Percentiles rank a stretch among this genome's conserved stretches.
Conservation (phyloP, 345 rosid species). For the Sonneratia caseolaris region DNA sequence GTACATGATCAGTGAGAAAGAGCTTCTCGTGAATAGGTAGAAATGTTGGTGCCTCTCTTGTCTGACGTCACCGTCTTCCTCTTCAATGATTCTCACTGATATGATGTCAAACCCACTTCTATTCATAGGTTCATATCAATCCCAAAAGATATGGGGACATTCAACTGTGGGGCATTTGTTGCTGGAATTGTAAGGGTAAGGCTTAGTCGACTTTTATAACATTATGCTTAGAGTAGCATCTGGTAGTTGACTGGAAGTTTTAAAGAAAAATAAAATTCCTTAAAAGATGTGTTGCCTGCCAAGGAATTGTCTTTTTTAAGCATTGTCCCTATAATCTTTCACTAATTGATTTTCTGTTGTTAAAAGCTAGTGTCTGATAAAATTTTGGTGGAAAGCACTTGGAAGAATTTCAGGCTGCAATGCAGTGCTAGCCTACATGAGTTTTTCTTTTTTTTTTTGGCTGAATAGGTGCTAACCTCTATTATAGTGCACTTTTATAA, state of each 20-base stretch:
- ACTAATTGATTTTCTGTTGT: not conserved
- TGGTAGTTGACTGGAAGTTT: not conserved
- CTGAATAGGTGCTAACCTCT: not conserved
- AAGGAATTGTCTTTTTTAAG: not conserved
- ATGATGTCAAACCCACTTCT: not conserved
- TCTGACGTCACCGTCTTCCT: not conserved
- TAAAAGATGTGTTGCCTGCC: not conserved
- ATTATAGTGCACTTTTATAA: not conserved
- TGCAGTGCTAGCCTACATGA: not conserved
- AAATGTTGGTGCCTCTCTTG: not conserved
- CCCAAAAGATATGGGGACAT: slow-evolving; percentile 98
- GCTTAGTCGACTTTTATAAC: not conserved
- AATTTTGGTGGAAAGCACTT: not conserved
- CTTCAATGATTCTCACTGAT: not conserved
- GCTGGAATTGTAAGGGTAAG: slow-evolving; percentile 95
- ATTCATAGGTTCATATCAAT: slow-evolving; percentile 72
- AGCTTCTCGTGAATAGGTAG: slow-evolving; percentile 90
- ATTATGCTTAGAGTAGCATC: not conserved
- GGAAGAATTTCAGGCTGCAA: not conserved
- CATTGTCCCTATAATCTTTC: not conserved
- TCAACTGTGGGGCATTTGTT: slow-evolving; percentile 98
- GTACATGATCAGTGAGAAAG: slow-evolving; percentile 99
- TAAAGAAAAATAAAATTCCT: not conserved
- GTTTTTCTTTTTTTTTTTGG: too few species aligned
- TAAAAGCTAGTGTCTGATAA: not conserved